Percentiles rank a stretch among this genome's conserved stretches.
Evolutionary conservation across 495 filamentous ascomycete species (phyloP).

Genomic region (Viridothelium virens): DNA sequence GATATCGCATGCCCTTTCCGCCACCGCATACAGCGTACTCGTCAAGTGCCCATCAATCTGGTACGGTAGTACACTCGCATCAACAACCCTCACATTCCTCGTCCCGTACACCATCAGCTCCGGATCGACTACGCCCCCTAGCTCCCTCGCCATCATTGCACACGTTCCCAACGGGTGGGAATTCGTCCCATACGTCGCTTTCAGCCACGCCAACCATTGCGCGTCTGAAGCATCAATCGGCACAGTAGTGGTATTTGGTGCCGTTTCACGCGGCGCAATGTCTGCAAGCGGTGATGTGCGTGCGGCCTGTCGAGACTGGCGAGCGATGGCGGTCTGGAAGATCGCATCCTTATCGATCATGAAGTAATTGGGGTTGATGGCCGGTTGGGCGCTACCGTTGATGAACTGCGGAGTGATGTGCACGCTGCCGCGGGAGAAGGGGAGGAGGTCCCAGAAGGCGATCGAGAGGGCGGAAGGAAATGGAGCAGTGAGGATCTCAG

Average conservation of each 20-base stretch:
- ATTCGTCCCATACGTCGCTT: not conserved
- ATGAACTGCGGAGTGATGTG: slow-evolving; percentile 16
- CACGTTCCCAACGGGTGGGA: slow-evolving; percentile 43
- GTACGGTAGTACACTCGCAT: slow-evolving; percentile 26
- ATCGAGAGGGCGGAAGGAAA: not conserved
- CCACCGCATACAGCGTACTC: slow-evolving; percentile 17
- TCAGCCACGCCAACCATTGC: slow-evolving; percentile 2
- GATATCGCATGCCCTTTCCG: slow-evolving; percentile 21
- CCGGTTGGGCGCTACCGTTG: slow-evolving; percentile 7
- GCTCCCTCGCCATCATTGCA: slow-evolving; percentile 41
- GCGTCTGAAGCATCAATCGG: not conserved
- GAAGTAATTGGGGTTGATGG: slow-evolving; percentile 13
- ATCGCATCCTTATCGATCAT: slow-evolving; percentile 1
- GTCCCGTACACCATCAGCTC: slow-evolving; percentile 42
- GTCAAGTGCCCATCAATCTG: slow-evolving; percentile 8
- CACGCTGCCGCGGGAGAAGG: slow-evolving; percentile 21
- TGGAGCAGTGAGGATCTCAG: slow-evolving; percentile 10
- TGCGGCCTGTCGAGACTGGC: not conserved
- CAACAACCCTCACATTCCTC: slow-evolving; percentile 41
- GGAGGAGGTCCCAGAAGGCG: slow-evolving; percentile 11
- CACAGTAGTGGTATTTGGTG: not conserved
- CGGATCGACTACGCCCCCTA: slow-evolving; percentile 44
- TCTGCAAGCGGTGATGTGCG: not conserved
- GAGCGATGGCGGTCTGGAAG: slow-evolving; percentile 3
- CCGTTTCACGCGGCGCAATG: not conserved